These are phyloP conservation scores for Clitopilus hobsonii DNA, from an alignment of 768 basidiomycete species.

Conservation along the genomic window DNA sequence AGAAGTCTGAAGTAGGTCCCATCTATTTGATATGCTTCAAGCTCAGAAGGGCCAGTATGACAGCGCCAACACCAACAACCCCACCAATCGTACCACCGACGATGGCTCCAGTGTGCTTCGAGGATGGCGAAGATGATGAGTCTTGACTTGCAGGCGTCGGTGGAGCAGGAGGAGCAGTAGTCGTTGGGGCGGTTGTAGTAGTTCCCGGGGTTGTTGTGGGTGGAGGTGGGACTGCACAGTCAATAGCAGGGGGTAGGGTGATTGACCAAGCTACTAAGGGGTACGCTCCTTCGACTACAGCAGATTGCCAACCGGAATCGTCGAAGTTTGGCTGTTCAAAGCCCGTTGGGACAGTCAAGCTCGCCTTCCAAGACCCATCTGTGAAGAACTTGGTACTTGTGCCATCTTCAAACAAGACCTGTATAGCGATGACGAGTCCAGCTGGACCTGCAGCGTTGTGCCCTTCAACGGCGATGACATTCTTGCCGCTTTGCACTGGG, in stretches of 20 bases:
- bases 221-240: background rate
- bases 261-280: background rate
- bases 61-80: background rate
- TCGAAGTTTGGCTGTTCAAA: conserved; percentile 1
- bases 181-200: background rate
- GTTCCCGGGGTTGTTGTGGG: background rate
- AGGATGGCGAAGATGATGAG: background rate
- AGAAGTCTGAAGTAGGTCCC: background rate
- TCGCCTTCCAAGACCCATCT: conserved; percentile 2
- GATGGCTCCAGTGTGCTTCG: background rate
- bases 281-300: background rate
- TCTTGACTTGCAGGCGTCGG: background rate
- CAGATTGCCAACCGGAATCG: conserved; percentile 4
- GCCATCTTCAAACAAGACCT: conserved; percentile 1
- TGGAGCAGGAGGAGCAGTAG: background rate
- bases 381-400: background rate
- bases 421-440: conserved; percentile 4
- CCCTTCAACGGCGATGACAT: conserved; percentile 4
- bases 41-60: background rate
- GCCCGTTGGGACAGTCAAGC: background rate
- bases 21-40: background rate
- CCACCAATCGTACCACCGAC: background rate
- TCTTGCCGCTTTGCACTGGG: background rate
- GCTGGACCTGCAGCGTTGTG: conserved; percentile 1
- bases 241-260: background rate